Conservation (phyloP, 1,284 basidiomycete species). For the Sanguinoderma infundibulare region DNA sequence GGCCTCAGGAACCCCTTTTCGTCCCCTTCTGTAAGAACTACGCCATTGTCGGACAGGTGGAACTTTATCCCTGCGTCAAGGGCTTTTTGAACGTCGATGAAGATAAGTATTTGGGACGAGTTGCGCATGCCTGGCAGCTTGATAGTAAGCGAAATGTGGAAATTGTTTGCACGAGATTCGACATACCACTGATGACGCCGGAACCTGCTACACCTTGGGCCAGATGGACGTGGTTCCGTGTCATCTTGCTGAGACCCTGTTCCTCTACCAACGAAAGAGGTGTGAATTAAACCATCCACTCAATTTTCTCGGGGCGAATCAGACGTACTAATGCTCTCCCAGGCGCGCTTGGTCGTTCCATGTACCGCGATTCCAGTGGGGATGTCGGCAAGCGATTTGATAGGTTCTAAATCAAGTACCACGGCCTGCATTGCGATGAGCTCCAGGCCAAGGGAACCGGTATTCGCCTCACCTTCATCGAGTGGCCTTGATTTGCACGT, state of each 20-base stretch:
- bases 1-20: conserved; percentile 57
- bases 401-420: conserved; percentile 68
- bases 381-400: conserved; percentile 64
- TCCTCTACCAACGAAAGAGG: conserved; percentile 43
- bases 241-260: conserved; percentile 85
- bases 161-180: background rate
- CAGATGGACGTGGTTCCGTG: conserved; percentile 87
- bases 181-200: conserved; percentile 75
- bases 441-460: background rate
- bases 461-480: conserved; percentile 61
- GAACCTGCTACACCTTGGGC: conserved; percentile 71
- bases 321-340: conserved; percentile 73
- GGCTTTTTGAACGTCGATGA: conserved; percentile 73
- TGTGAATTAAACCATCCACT: conserved; percentile 3
- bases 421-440: conserved; percentile 49
- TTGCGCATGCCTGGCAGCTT: conserved; percentile 70
- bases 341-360: conserved; percentile 71
- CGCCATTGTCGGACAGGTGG: conserved; percentile 80
- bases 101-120: conserved; percentile 76
- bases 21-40: conserved; percentile 81
- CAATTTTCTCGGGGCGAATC: background rate
- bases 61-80: conserved; percentile 76
- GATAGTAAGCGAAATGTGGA: background rate
- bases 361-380: conserved; percentile 72
- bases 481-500: conserved; percentile 94